These are phyloP conservation scores for Turnera subulata DNA, from an alignment of 345 rosid genomes.

Conservation along the genomic window DNA sequence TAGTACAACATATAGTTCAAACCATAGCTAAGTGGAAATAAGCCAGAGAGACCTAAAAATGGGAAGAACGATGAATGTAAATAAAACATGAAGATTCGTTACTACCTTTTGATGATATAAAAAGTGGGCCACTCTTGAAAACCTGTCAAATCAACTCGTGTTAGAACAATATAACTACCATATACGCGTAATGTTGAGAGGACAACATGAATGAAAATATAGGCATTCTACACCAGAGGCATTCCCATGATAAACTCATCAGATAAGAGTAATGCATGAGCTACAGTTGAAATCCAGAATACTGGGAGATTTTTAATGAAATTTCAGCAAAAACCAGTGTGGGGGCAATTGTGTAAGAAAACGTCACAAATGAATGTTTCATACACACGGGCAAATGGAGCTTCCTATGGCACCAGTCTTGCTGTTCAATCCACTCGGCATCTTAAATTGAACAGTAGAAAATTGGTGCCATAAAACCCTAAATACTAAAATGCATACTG, in stretches of 20 bases:
- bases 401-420: not conserved
- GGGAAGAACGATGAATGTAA: not conserved
- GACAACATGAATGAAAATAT: not conserved
- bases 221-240: not conserved
- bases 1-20: slow-evolving; percentile 8
- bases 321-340: not conserved
- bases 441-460: too few species aligned
- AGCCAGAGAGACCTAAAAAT: not conserved
- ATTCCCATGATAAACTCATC: not conserved
- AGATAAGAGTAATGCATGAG: not conserved
- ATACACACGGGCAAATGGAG: not conserved
- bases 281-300: not conserved
- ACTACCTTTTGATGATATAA: slow-evolving; percentile 96
- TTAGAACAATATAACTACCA: slow-evolving; percentile 9
- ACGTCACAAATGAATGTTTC: not conserved
- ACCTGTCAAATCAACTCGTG: slow-evolving; percentile 46
- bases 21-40: not conserved
- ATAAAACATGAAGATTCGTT: not conserved
- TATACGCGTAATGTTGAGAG: not conserved
- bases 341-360: not conserved
- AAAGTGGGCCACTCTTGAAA: slow-evolving; percentile 94
- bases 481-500: too few species aligned
- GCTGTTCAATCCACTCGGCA: not conserved
- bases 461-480: too few species aligned
- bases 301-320: not conserved